Percentiles rank a stretch among this genome's conserved stretches.
Conservation (phyloP, 2,329 filamentous ascomycete species). For the Botrytis cinerea region DNA sequence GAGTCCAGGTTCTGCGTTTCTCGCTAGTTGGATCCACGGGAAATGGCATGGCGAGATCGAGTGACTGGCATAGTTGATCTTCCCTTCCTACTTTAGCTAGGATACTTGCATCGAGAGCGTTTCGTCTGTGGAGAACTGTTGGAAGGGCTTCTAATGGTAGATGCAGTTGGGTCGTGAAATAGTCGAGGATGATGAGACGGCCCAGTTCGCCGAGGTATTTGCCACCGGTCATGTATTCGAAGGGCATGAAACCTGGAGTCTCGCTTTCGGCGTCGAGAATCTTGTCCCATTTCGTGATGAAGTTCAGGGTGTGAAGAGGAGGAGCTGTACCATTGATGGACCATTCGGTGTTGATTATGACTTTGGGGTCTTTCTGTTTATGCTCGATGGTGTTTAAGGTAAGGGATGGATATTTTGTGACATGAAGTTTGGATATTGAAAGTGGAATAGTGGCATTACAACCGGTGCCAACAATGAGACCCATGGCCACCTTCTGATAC, state of each 20-base stretch:
- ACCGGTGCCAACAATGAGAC: conserved; percentile 78
- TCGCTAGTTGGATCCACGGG: neutral
- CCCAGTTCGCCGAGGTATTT: conserved; percentile 89
- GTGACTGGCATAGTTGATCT: neutral
- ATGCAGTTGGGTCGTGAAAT: conserved; percentile 62
- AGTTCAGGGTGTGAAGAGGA: conserved; percentile 61
- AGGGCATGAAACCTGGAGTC: conserved; percentile 83
- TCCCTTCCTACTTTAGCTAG: conserved; percentile 12
- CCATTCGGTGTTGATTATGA: conserved; percentile 83
- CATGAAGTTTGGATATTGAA: conserved; percentile 61
- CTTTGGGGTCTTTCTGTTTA: conserved; percentile 54
- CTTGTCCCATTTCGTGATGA: conserved; percentile 72
- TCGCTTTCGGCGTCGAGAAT: conserved; percentile 67
- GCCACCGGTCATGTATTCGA: conserved; percentile 97
- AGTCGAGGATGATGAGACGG: conserved; percentile 75
- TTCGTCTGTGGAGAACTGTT: conserved; percentile 26
- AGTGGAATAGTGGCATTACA: conserved; percentile 80
- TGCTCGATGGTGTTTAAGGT: conserved; percentile 44
- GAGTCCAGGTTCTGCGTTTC: conserved; percentile 57
- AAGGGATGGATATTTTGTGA: conserved; percentile 58
- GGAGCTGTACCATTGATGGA: conserved; percentile 74
- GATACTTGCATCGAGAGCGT: conserved; percentile 44
- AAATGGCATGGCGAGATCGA: conserved; percentile 7
- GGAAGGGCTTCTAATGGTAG: conserved; percentile 32
- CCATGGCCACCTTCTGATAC: conserved; percentile 71